Evolutionary conservation across 2,329 filamentous ascomycete genomes (phyloP), one percentile per base, ranked within the genome.

Genomic region (Hypoxylon sp.): DNA sequence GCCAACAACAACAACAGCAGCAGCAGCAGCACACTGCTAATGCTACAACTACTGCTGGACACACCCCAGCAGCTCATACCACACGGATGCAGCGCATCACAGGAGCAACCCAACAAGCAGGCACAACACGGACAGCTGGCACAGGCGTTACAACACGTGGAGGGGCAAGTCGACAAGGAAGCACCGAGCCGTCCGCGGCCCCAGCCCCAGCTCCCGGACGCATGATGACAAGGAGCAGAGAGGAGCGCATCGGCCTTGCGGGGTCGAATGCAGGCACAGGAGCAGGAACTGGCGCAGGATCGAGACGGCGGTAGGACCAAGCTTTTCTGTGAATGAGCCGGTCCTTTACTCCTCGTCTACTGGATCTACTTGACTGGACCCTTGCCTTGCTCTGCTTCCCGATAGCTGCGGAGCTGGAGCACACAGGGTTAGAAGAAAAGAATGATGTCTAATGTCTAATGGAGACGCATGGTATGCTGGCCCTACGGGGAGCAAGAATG

Each of bases 171-270:
- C 37, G 69, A 37, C 58, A 69, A 39, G 64, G 68, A 55, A 69
- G 71, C 58, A 70, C 53, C 29, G 59, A 70, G 27, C 59, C 65
- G 17, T 21, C 70, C 51, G 27, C 68, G 55, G 55, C 32, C 17
- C 72, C 70, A 7, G 58, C 70, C 6, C 39, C 48, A 3, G 72
- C 69, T 3, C 69, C 71, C 1, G 56, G 71, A 3, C 73, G 76
- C 17, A 65, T 75, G 66, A 64, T 75, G 67, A 78, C 76, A 39
- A 70, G 77, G 50, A 78, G 74, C 35, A 69, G 76, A 10, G 77
- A 78, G 10, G 77, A 78, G 69, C 68, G 77, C 7, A 76, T 77
- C 24, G 76, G 73, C 0, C 50, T 72, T 27, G 67, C 66, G 6
- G 66, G 46, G 2, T 48, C 44, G 39, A 44, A 27, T 3, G 29